These are phyloP conservation scores for Mortierella sp. DNA, from an alignment of 371 early-diverging fungal genomes.

Conservation along the genomic window DNA sequence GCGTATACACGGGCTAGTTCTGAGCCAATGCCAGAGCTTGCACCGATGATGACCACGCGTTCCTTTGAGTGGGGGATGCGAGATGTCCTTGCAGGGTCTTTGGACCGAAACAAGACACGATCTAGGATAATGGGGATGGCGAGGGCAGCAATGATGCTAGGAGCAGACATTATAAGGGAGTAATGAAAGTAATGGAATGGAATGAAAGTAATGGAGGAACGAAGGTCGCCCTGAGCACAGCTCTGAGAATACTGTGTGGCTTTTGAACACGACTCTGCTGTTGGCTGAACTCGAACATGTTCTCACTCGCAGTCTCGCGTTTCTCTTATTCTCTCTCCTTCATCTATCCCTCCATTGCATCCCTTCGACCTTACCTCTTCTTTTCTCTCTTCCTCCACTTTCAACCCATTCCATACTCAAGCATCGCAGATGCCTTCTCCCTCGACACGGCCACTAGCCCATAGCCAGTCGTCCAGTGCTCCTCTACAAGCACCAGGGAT, in stretches of 20 bases:
- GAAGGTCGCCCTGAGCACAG: not conserved
- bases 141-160: slow-evolving; percentile 11
- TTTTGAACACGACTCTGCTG: not conserved
- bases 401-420: not conserved
- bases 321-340: too few relatives aligned
- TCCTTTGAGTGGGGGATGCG: slow-evolving; percentile 55
- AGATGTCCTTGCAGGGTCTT: slow-evolving; percentile 21
- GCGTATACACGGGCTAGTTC: slow-evolving; percentile 81
- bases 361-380: not conserved
- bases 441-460: slow-evolving; percentile 31
- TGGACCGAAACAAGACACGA: not conserved
- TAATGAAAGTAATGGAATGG: not conserved
- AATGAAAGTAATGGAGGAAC: not conserved
- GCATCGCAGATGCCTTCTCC: slow-evolving; percentile 35
- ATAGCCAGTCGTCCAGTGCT: slow-evolving; percentile 14
- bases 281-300: not conserved
- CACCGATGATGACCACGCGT: slow-evolving; percentile 82
- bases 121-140: slow-evolving; percentile 17
- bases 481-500: slow-evolving; percentile 20
- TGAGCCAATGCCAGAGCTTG: slow-evolving; percentile 86
- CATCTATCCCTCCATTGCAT: too few relatives aligned
- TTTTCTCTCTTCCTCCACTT: not conserved
- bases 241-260: not conserved
- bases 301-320: too few relatives aligned
- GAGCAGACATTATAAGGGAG: not conserved